Percentiles rank a stretch among this genome's conserved stretches.
Evolutionary conservation across 371 early-diverging fungal genomes (phyloP).

Genomic region (Lichtheimia corymbifera): DNA sequence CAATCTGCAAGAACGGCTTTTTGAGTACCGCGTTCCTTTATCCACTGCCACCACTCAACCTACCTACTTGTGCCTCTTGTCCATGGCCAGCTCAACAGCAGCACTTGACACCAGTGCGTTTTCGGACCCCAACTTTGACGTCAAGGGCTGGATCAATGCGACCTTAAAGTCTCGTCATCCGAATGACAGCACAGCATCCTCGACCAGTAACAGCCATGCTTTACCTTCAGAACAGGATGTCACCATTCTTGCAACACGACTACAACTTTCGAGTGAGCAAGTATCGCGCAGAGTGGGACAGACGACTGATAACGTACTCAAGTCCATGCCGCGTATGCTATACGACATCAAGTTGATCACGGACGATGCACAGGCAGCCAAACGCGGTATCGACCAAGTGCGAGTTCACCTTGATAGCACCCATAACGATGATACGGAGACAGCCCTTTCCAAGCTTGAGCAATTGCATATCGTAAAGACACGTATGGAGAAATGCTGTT

Average conservation of each 20-base stretch:
- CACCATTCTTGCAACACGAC: conserved; percentile 59
- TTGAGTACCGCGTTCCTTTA: no score
- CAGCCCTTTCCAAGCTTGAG: conserved; percentile 63
- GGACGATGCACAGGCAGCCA: conserved; percentile 55
- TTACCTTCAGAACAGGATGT: conserved; percentile 40
- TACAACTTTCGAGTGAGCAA: conserved; percentile 58
- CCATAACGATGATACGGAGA: conserved; percentile 42
- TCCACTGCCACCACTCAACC: no score
- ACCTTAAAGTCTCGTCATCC: conserved; percentile 27
- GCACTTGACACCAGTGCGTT: conserved; percentile 26
- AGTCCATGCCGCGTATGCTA: conserved; percentile 62
- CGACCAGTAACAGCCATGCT: conserved; percentile 6
- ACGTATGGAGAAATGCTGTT: conserved; percentile 64
- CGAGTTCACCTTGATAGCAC: conserved; percentile 37
- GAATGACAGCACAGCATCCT: conserved; percentile 3
- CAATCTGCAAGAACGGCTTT: no score
- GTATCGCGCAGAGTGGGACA: conserved; percentile 53
- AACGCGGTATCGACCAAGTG: conserved; percentile 50
- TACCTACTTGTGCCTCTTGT: background rate
- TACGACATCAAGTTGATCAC: conserved; percentile 67
- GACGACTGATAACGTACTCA: conserved; percentile 48
- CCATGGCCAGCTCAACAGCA: conserved; percentile 18
- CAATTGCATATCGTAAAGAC: conserved; percentile 69
- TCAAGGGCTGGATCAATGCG: conserved; percentile 68
- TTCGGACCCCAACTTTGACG: conserved; percentile 53